Evolutionary conservation across 2,329 filamentous ascomycete species (phyloP).

Genomic region (Bimuria novae-zelandiae): DNA sequence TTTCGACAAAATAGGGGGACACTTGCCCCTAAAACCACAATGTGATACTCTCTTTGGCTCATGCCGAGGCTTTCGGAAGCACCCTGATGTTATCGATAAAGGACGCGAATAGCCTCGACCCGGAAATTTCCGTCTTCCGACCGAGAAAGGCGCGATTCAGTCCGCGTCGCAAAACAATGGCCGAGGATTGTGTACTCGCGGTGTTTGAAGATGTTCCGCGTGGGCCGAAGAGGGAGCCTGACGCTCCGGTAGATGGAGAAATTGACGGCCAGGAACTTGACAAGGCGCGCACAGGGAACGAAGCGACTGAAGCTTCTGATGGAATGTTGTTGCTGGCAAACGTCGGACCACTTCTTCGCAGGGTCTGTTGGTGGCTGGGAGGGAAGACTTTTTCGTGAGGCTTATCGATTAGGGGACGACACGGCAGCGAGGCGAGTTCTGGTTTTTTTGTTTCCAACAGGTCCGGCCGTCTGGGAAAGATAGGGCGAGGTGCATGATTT

Average conservation of each 20-base stretch:
- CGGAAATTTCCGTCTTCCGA: neutral
- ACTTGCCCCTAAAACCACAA: constrained; percentile 50
- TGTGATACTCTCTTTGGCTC: constrained; percentile 51
- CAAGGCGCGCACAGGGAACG: constrained; percentile 26
- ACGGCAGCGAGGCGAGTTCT: constrained; percentile 4
- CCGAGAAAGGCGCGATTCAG: neutral
- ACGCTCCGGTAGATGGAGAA: constrained; percentile 21
- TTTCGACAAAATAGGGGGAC: constrained; percentile 20
- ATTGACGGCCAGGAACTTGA: neutral
- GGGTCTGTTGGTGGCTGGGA: constrained; percentile 28
- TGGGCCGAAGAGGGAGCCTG: no score
- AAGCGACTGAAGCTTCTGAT: constrained; percentile 20
- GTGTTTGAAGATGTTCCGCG: no score
- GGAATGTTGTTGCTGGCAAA: constrained; percentile 18
- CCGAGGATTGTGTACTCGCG: constrained; percentile 10
- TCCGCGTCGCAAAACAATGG: neutral
- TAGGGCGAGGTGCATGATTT: constrained; percentile 34
- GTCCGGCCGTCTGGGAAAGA: constrained; percentile 7
- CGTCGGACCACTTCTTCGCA: constrained; percentile 23
- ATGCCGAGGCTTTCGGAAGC: constrained; percentile 24
- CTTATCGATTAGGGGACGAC: constrained; percentile 32
- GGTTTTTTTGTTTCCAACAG: neutral
- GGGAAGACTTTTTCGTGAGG: constrained; percentile 10
- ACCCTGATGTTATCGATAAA: neutral
- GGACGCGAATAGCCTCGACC: constrained; percentile 19